Percentiles rank a stretch among this genome's conserved stretches.
These are phyloP conservation scores for Starmera dryadoides DNA, from an alignment of 805 yeast genomes.

Conservation along the genomic window DNA sequence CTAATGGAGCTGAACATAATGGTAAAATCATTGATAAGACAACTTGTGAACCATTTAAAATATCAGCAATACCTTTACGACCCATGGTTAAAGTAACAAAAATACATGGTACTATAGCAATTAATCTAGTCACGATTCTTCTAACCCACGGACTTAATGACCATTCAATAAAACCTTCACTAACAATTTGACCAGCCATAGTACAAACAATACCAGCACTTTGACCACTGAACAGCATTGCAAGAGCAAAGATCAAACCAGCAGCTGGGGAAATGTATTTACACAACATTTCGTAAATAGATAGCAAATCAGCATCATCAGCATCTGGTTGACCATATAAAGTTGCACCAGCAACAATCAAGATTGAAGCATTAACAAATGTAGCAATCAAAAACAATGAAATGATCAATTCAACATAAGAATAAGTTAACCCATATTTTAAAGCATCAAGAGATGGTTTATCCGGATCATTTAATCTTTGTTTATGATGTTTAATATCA, in stretches of 20 bases:
- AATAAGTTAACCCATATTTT: slow-evolving; percentile 67
- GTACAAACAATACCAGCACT: slow-evolving; percentile 94
- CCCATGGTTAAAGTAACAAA: slow-evolving; percentile 68
- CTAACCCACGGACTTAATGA: slow-evolving; percentile 76
- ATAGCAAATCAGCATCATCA: slow-evolving; percentile 73
- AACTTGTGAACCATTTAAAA: slow-evolving; percentile 78
- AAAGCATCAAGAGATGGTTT: slow-evolving; percentile 79
- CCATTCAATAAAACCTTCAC: slow-evolving; percentile 84
- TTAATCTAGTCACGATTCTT: slow-evolving; percentile 69
- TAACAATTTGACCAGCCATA: slow-evolving; percentile 87
- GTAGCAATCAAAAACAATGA: slow-evolving; percentile 83
- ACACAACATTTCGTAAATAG: slow-evolving; percentile 67
- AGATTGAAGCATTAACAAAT: slow-evolving; percentile 86
- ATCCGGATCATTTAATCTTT: slow-evolving; percentile 30
- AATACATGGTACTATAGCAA: slow-evolving; percentile 82
- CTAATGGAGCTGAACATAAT: slow-evolving; percentile 81
- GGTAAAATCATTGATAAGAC: slow-evolving; percentile 76
- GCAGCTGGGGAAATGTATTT: slow-evolving; percentile 76
- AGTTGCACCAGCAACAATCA: slow-evolving; percentile 89
- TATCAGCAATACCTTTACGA: slow-evolving; percentile 69
- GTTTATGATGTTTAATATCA: slow-evolving; percentile 50
- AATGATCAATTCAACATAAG: slow-evolving; percentile 75
- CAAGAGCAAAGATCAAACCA: slow-evolving; percentile 82
- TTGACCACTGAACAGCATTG: slow-evolving; percentile 86
- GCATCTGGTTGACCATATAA: slow-evolving; percentile 57